Evolutionary conservation across 2,329 filamentous ascomycete species (phyloP), one percentile per base, ranked within the genome.

Genomic region (Microdochium nivale): DNA sequence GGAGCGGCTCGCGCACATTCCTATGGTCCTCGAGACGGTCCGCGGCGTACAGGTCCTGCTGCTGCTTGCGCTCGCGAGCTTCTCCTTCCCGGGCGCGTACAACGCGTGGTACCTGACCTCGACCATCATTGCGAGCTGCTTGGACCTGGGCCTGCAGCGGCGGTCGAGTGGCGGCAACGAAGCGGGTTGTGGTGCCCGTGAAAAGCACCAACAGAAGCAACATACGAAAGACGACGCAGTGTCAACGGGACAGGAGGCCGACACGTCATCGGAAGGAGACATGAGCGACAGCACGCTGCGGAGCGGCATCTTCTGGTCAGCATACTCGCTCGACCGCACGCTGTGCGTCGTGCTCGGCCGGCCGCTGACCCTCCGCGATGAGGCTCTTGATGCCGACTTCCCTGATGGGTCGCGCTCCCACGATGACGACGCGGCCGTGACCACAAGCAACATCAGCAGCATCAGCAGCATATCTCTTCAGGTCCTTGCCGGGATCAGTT

Each of bases 41-140:
- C 54, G 59, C 33, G 60, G 59, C 2, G 46, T 60, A 16, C 61
- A 63, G 49, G 56, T 54, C 32, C 54, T 59, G 46, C 53, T 63
- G 23, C 51, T 63, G 25, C 44, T 63, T 10, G 58, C 59, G 14
- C 53, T 63, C 46, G 52, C 58, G 25, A 54, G 56, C n/a, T 59
- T 59, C 16, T 55, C 54, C 50, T 56, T 59, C 7, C 54, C 58
- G 23, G 51, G 54, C 48, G 60, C 59, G 1, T 51, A 56, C 19
- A 61, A 61, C 43, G 53, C 61, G 3, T 63, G 61, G 61, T 61
- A 59, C 47, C 50, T 63, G 46, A 62, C 58, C 33, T 55, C 59
- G n/a, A 59, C 55, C 37, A 58, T 60, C 27, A 62, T 62, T 40
- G 58, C 61, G 9, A 59, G 53, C 16, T 63, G 61, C 19, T 49